These are phyloP conservation scores for Leucosporidium yakuticum DNA, from an alignment of 768 basidiomycete species.

Conservation along the genomic window DNA sequence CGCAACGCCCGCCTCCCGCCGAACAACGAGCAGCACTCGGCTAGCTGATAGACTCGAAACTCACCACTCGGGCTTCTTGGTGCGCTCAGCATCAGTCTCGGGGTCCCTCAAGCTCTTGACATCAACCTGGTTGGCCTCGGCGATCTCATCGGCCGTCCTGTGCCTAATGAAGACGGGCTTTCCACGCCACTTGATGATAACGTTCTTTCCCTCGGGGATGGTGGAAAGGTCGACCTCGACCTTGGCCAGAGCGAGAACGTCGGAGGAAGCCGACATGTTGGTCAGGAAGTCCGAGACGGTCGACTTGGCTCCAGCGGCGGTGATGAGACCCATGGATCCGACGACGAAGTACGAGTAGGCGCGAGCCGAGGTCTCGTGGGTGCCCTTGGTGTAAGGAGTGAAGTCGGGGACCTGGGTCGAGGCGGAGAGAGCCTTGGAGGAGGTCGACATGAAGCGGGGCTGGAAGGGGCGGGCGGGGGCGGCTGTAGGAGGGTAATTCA, in stretches of 20 bases:
- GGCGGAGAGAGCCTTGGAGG: constrained; percentile 50
- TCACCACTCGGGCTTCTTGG: constrained; percentile 93
- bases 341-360: constrained; percentile 49
- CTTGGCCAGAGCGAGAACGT: constrained; percentile 95
- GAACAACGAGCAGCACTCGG: not conserved
- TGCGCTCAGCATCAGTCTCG: constrained; percentile 76
- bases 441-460: constrained; percentile 54
- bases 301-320: constrained; percentile 90
- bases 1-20: not conserved
- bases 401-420: constrained; percentile 80
- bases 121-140: constrained; percentile 77
- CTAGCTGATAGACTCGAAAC: constrained; percentile 55
- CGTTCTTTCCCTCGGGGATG: constrained; percentile 74
- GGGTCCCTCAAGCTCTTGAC: constrained; percentile 89
- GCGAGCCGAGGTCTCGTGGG: constrained; percentile 48
- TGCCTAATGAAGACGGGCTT: constrained; percentile 99
- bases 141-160: constrained; percentile 81
- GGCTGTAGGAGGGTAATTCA: constrained; percentile 9
- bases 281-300: constrained; percentile 87
- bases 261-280: constrained; percentile 94
- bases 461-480: constrained; percentile 47
- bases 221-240: constrained; percentile 83
- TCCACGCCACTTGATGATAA: constrained; percentile 74
- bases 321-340: constrained; percentile 75
- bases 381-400: constrained; percentile 64